Evolutionary conservation across 306 rosid genomes (phyloP).

Genomic region (Cucumis sativus): Cucumber_9930_V3 NC_026655.2:25691501-25692000

Average conservation of each 20-base stretch:
- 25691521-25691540: conserved; percentile 75
- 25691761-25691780: conserved; percentile 8
- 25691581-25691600: not conserved
- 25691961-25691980: not conserved
- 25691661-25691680: conserved; percentile 78
- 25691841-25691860: conserved; percentile 62
- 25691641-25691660: conserved; percentile 74
- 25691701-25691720: conserved; percentile 57
- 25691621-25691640: conserved; percentile 99
- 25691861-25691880: conserved; percentile 49
- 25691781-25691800: conserved; percentile 34
- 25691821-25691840: conserved; percentile 82
- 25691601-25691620: conserved; percentile 4
- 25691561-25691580: not conserved
- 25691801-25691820: conserved; percentile 75
- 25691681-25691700: conserved; percentile 91
- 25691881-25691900: conserved; percentile 54
- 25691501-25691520: conserved; percentile 74
- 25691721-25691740: not conserved
- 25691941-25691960: not conserved
- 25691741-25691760: not conserved
- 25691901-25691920: conserved; percentile 65
- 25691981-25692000: conserved; percentile 21
- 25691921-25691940: not conserved
- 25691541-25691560: not conserved